Conservation (phyloP, 2,329 filamentous ascomycete species). For the Cladosporium colombiae region DNA sequence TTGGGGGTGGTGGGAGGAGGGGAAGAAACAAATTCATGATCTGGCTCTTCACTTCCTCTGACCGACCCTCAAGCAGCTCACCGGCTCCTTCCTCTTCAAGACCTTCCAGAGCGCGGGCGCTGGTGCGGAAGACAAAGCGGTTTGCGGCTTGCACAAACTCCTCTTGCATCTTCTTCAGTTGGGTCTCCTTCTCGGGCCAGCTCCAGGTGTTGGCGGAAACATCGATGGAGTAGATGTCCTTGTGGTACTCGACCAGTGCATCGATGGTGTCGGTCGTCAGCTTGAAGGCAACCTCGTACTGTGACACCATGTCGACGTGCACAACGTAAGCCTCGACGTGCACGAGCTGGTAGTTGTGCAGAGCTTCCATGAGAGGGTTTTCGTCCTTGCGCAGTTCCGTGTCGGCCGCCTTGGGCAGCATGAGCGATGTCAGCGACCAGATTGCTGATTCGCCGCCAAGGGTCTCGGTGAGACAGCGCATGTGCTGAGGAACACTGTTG, state of each 20-base stretch:
- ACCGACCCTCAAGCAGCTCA: conserved; percentile 86
- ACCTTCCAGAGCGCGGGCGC: conserved; percentile 86
- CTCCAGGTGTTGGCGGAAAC: conserved; percentile 85
- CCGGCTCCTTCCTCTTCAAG: conserved; percentile 95
- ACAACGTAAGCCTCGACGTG: conserved; percentile 97
- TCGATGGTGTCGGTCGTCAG: conserved; percentile 94
- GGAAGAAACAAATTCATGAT: conserved; percentile 83
- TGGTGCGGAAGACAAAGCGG: conserved; percentile 91
- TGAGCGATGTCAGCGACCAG: conserved; percentile 90
- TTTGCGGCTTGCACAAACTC: conserved; percentile 96
- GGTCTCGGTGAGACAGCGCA: conserved; percentile 91
- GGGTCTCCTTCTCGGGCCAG: conserved; percentile 95
- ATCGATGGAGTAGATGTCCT: conserved; percentile 90
- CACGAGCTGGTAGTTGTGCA: conserved; percentile 90
- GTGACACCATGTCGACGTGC: conserved; percentile 97
- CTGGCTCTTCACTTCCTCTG: conserved; percentile 87
- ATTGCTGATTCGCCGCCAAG: conserved; percentile 87
- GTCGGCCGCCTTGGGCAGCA: conserved; percentile 88
- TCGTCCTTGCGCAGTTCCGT: conserved; percentile 78
- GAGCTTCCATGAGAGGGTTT: conserved; percentile 79
- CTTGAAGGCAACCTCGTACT: conserved; percentile 98
- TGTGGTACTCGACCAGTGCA: conserved; percentile 89
- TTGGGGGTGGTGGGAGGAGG: conserved; percentile 82
- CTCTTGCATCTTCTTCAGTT: conserved; percentile 95
- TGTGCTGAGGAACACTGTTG: conserved; percentile 95